phyloP scores from a whole-genome alignment of 257 asterid species.

The Paulownia fortunei region DNA sequence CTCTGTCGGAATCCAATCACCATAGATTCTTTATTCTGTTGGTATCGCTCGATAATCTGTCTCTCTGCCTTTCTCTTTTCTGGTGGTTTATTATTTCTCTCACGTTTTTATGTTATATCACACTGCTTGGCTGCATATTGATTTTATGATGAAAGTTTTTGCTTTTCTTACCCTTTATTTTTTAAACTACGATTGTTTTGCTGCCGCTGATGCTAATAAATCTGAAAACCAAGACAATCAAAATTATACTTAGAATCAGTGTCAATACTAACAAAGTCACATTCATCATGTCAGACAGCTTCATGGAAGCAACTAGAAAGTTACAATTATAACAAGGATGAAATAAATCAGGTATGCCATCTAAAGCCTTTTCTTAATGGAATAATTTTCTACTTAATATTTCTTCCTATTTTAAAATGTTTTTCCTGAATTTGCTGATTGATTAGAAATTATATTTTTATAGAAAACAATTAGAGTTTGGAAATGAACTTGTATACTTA shows the following conservation, averaged over 20 bases:
- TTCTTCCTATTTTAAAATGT: not conserved
- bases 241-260: not conserved
- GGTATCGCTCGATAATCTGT: not conserved
- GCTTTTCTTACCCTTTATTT: not conserved
- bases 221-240: not conserved
- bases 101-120: not conserved
- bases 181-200: not conserved
- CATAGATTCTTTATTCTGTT: not conserved
- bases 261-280: conserved; percentile 25
- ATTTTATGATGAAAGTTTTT: not conserved
- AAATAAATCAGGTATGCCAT: conserved; percentile 82
- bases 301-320: conserved; percentile 69
- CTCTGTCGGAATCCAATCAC: not conserved
- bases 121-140: not conserved
- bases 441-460: not conserved
- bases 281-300: conserved; percentile 51
- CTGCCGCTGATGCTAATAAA: conserved; percentile 11
- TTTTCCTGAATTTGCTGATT: not conserved
- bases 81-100: not conserved
- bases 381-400: not conserved
- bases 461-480: not conserved
- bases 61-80: not conserved
- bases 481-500: too few species aligned
- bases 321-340: conserved; percentile 85
- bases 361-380: conserved; percentile 19